A percentile compares a stretch with the other conserved stretches of the same genome.
Conservation (phyloP, 1,284 basidiomycete species). For the Rhodotorula sp. region DNA sequence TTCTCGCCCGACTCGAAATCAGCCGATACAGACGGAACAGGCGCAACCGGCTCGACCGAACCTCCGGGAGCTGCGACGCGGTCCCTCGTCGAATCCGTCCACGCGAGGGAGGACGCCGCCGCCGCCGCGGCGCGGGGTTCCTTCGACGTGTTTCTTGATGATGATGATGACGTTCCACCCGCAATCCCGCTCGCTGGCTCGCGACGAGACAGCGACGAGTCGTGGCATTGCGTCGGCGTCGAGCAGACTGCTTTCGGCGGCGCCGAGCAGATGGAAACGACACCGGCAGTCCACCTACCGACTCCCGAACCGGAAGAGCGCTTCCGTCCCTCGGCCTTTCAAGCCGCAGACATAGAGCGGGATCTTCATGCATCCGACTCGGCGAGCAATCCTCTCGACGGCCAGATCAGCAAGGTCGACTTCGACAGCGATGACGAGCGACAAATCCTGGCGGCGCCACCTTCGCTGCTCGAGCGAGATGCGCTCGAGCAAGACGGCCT, state of each 20-base stretch:
- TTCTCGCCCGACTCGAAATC: constrained; percentile 6
- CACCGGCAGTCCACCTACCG: not conserved
- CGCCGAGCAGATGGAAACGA: not conserved
- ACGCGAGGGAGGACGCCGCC: not conserved
- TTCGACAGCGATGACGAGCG: not conserved
- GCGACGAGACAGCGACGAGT: no score
- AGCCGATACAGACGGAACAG: constrained; percentile 16
- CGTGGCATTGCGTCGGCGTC: no score
- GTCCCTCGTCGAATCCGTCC: constrained; percentile 11
- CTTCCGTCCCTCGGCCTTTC: not conserved
- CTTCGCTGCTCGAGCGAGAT: not conserved
- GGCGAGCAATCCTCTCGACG: not conserved
- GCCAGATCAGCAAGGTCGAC: not conserved
- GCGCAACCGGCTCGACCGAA: constrained; percentile 30
- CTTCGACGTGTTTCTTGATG: not conserved
- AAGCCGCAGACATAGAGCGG: no score
- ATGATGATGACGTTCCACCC: not conserved
- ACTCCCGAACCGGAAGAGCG: constrained; percentile 5
- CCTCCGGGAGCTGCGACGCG: constrained; percentile 9
- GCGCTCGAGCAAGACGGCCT: constrained; percentile 2
- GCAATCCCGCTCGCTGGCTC: no score
- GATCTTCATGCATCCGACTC: not conserved
- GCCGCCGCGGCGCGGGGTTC: not conserved
- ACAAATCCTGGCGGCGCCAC: no score
- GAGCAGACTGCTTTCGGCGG: not conserved